These are phyloP conservation scores for Calonectria hongkongensis DNA, from an alignment of 2,329 filamentous ascomycete species.

Conservation along the genomic window DNA sequence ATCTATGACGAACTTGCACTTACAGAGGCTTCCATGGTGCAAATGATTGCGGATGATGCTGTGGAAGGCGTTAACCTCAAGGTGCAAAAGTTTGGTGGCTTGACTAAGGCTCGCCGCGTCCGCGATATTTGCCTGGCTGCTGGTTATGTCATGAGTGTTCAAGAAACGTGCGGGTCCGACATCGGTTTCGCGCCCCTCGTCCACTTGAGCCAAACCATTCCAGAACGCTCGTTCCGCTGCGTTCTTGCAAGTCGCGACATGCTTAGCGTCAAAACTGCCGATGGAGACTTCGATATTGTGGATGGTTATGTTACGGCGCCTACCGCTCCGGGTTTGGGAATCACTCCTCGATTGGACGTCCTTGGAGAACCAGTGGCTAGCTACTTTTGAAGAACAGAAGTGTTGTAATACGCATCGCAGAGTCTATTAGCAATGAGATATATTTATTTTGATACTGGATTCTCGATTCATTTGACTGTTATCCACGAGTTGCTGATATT, in stretches of 20 bases:
- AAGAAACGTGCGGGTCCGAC: conserved; percentile 44
- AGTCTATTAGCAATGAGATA: too few relatives aligned
- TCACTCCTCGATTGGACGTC: background rate
- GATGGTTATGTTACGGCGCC: background rate
- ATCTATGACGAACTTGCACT: conserved; percentile 45
- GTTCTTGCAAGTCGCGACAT: conserved; percentile 21
- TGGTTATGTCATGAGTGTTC: conserved; percentile 45
- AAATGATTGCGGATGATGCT: conserved; percentile 45
- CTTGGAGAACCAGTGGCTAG: background rate
- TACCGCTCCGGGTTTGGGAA: background rate
- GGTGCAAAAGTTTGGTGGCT: conserved; percentile 47
- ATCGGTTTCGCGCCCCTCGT: conserved; percentile 46
- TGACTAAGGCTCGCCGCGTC: conserved; percentile 44
- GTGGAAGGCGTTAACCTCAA: conserved; percentile 45
- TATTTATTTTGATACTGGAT: too few relatives aligned
- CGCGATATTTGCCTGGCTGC: conserved; percentile 44
- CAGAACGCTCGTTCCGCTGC: conserved; percentile 39
- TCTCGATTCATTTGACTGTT: too few relatives aligned
- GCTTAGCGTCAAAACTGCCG: background rate
- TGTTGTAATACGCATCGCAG: too few relatives aligned
- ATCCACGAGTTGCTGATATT: too few relatives aligned
- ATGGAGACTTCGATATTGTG: background rate
- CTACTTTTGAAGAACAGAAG: background rate
- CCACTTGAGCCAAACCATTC: conserved; percentile 45
- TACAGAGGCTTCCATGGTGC: conserved; percentile 39